phyloP scores from a whole-genome alignment of 768 basidiomycete species.

The Candolleomyces eurysporus region DNA sequence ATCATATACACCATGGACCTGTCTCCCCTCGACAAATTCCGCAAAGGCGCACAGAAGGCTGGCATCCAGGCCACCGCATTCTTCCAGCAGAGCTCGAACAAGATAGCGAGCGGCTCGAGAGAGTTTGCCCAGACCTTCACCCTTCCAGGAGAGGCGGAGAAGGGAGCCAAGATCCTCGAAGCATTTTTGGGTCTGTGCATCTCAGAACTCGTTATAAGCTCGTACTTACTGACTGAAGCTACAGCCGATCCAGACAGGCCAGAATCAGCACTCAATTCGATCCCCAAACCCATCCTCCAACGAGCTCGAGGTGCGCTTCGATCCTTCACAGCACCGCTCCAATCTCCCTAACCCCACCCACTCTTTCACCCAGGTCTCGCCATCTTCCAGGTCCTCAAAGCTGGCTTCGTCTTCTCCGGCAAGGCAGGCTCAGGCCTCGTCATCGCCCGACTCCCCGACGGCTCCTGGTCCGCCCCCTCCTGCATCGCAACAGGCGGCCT shows the following conservation, averaged over 20 bases:
- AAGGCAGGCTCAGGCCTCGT: slow-evolving; percentile 93
- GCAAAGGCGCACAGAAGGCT: slow-evolving; percentile 76
- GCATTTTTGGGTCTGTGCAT: slow-evolving; percentile 77
- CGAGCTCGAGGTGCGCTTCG: slow-evolving; percentile 71
- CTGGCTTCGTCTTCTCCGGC: slow-evolving; percentile 93
- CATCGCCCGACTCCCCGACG: slow-evolving; percentile 89
- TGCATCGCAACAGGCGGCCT: slow-evolving; percentile 96
- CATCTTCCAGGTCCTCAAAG: slow-evolving; percentile 91
- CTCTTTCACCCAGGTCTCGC: slow-evolving; percentile 65
- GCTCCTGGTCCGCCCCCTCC: slow-evolving; percentile 95
- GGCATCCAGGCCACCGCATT: slow-evolving; percentile 79
- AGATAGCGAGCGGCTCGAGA: slow-evolving; percentile 71
- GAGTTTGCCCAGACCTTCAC: slow-evolving; percentile 84
- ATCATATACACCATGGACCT: slow-evolving; percentile 19
- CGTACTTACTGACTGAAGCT: slow-evolving; percentile 11
- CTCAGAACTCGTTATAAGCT: slow-evolving; percentile 3
- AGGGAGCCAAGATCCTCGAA: slow-evolving; percentile 88
- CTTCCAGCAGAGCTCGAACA: slow-evolving; percentile 60
- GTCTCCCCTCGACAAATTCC: slow-evolving; percentile 77
- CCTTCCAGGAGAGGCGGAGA: slow-evolving; percentile 90
- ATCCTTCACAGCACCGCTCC: not conserved
- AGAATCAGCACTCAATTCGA: slow-evolving; percentile 87
- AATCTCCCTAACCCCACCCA: slow-evolving; percentile 1
- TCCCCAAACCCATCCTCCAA: slow-evolving; percentile 90
- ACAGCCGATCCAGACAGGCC: slow-evolving; percentile 85